phyloP scores from a whole-genome alignment of 345 rosid species.

The Eucalyptus lansdowneana region DNA sequence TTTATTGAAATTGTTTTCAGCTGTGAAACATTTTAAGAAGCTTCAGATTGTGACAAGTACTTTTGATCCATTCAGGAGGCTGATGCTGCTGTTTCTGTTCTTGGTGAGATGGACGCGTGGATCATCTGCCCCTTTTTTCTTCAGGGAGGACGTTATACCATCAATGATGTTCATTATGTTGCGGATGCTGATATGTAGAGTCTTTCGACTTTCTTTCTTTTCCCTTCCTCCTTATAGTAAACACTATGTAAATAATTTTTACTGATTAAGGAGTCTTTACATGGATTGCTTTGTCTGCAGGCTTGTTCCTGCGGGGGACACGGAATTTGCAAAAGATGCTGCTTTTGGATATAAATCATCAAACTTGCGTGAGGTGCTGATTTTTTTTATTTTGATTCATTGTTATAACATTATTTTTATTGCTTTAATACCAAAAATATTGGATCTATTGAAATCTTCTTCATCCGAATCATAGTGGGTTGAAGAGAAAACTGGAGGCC shows the following conservation, averaged over 20 bases:
- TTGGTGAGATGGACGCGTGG: constrained; percentile 94
- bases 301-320: constrained; percentile 91
- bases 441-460: not conserved
- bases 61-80: constrained; percentile 47
- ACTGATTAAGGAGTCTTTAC: not conserved
- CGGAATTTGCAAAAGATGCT: constrained; percentile 96
- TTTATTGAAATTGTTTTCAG: not conserved
- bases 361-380: constrained; percentile 67
- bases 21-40: not conserved
- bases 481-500: constrained; percentile 80
- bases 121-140: constrained; percentile 94
- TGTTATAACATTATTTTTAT: not conserved
- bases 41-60: not conserved
- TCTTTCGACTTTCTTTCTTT: not conserved
- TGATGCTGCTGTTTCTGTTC: constrained; percentile 78
- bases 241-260: not conserved
- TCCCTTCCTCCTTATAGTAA: not conserved
- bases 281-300: constrained; percentile 13
- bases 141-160: constrained; percentile 97
- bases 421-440: not conserved
- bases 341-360: constrained; percentile 88
- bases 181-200: constrained; percentile 73
- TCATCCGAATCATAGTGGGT: constrained; percentile 57
- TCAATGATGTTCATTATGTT: constrained; percentile 82
- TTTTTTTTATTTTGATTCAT: not conserved